These are phyloP conservation scores for Carex parvula DNA, from an alignment of 176 grass and related monocot species.

Conservation along the genomic window DNA sequence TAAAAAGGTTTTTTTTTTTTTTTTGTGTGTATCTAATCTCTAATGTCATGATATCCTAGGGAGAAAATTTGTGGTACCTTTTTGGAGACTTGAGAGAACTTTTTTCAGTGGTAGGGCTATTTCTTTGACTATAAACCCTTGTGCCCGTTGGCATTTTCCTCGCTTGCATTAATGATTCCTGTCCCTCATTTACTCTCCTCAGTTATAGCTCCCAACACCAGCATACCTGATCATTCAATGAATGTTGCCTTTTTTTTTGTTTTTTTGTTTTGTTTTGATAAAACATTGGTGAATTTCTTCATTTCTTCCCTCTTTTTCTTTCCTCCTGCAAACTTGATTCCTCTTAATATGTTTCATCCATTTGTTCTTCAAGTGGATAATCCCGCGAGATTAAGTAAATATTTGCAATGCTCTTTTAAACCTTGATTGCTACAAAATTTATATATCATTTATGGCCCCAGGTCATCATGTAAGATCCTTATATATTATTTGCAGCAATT, in stretches of 20 bases:
- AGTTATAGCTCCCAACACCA: not conserved
- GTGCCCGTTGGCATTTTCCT: not conserved
- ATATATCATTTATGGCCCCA: not conserved
- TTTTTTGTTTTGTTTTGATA: too few relatives aligned
- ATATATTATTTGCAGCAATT: not conserved
- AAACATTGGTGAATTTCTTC: not conserved
- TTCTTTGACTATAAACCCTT: constrained; percentile 24
- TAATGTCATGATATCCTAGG: constrained; percentile 14
- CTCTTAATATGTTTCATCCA: too few relatives aligned
- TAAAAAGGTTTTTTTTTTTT: not conserved
- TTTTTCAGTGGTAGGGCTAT: constrained; percentile 19
- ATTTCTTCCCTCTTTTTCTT: not conserved
- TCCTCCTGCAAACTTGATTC: too few relatives aligned
- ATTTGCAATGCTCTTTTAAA: not conserved
- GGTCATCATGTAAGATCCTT: not conserved
- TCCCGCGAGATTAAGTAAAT: too few relatives aligned
- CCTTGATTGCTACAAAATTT: not conserved
- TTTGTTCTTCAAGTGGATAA: too few relatives aligned
- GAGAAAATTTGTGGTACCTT: constrained; percentile 3
- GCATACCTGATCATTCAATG: not conserved
- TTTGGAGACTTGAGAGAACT: constrained; percentile 14
- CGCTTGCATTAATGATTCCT: not conserved
- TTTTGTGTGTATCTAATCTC: not conserved
- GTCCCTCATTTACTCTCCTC: not conserved
- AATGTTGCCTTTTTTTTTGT: not conserved